Conservation (phyloP, 2,329 filamentous ascomycete genomes). For the Macroventuria anomochaeta region DNA sequence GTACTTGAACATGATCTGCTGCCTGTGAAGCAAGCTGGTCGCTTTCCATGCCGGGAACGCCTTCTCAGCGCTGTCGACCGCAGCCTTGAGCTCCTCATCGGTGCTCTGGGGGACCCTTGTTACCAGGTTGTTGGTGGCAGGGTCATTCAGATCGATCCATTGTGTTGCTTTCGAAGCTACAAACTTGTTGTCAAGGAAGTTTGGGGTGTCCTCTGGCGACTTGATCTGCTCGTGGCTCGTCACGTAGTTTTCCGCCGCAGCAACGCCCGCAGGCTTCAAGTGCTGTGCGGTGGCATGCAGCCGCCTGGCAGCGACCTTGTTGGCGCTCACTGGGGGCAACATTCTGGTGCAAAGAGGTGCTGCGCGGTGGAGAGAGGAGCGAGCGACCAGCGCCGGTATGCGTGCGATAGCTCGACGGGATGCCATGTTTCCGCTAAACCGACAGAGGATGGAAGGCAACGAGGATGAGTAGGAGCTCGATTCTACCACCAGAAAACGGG, state of each 20-base stretch:
- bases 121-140: slow-evolving; percentile 84
- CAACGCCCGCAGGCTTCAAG: slow-evolving; percentile 56
- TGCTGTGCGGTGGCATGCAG: slow-evolving; percentile 64
- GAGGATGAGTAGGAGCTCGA: slow-evolving; percentile 6
- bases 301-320: slow-evolving; percentile 52
- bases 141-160: slow-evolving; percentile 82
- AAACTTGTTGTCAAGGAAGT: slow-evolving; percentile 84
- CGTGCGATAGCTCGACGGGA: slow-evolving; percentile 54
- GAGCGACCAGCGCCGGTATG: slow-evolving; percentile 51
- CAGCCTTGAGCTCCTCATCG: slow-evolving; percentile 75
- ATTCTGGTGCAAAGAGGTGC: slow-evolving; percentile 49
- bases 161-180: slow-evolving; percentile 69
- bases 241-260: slow-evolving; percentile 66
- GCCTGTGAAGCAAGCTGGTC: slow-evolving; percentile 74
- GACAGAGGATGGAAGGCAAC: slow-evolving; percentile 14
- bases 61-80: slow-evolving; percentile 75
- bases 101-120: slow-evolving; percentile 85
- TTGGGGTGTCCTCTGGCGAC: slow-evolving; percentile 73
- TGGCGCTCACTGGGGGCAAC: slow-evolving; percentile 46
- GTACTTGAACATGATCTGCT: slow-evolving; percentile 89
- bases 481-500: slow-evolving; percentile 6
- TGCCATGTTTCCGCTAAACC: slow-evolving; percentile 48
- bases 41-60: slow-evolving; percentile 77
- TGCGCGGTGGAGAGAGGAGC: slow-evolving; percentile 45
- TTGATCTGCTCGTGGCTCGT: slow-evolving; percentile 74